phyloP scores from a whole-genome alignment of 177 flowering plant genomes.

The Vitis hybrid region DNA sequence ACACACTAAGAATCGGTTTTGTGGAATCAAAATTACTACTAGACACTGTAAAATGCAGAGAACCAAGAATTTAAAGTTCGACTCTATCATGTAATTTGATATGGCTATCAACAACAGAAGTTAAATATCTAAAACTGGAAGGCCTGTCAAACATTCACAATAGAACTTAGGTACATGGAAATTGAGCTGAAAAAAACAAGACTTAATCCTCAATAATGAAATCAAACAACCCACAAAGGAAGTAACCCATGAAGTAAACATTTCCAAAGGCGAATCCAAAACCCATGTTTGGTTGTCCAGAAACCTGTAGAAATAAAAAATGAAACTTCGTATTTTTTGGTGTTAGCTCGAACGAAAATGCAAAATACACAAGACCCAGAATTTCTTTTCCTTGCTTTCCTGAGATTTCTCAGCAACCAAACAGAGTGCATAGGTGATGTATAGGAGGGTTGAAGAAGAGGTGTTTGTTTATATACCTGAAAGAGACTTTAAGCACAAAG shows the following conservation, averaged over 20 bases:
- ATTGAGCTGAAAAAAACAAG: neutral
- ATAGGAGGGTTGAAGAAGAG: neutral
- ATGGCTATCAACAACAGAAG: too few species aligned
- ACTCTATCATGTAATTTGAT: too few species aligned
- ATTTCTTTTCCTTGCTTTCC: neutral
- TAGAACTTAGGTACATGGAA: neutral
- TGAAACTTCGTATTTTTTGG: neutral
- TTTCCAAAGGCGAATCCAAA: neutral
- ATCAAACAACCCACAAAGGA: neutral
- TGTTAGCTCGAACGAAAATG: neutral
- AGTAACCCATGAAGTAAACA: neutral
- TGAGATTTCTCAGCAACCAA: neutral
- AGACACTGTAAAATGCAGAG: too few species aligned
- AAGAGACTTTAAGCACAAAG: slow-evolving; percentile 1
- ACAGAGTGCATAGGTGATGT: neutral
- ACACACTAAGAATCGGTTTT: too few species aligned
- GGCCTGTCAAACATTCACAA: neutral
- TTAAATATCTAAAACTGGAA: neutral
- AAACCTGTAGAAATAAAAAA: neutral
- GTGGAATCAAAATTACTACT: too few species aligned
- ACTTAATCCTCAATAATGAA: neutral
- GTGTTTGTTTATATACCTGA: slow-evolving; percentile 20
- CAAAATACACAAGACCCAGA: neutral
- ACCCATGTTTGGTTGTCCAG: neutral
- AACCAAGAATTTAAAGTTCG: too few species aligned